Percentiles rank a stretch among this genome's conserved stretches.
Evolutionary conservation across 495 filamentous ascomycete species (phyloP).

Genomic region (Xylaria venustula): DNA sequence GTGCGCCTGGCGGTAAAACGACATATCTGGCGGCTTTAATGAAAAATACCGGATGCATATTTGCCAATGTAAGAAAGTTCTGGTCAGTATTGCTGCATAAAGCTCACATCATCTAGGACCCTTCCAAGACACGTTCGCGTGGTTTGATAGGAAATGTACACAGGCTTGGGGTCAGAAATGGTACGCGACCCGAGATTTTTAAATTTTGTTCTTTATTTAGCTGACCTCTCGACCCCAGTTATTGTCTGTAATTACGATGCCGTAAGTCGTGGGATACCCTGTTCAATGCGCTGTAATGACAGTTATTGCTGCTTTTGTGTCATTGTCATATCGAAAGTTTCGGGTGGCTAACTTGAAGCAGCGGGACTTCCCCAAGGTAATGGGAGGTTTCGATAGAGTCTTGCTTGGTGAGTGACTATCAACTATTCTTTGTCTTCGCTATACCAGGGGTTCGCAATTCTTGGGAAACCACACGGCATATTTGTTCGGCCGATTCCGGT

Average conservation of each 20-base stretch:
- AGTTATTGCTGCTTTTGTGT: neutral
- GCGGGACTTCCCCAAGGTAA: conserved; percentile 85
- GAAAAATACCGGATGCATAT: conserved; percentile 95
- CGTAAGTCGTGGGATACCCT: neutral
- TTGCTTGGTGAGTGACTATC: conserved; percentile 22
- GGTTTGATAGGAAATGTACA: conserved; percentile 98
- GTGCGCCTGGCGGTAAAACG: conserved; percentile 95
- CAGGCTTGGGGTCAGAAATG: conserved; percentile 89
- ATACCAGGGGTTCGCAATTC: no score
- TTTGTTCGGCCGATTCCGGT: no score
- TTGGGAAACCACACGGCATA: no score
- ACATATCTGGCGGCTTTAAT: conserved; percentile 95
- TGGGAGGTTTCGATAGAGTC: conserved; percentile 82
- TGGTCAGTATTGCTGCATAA: neutral
- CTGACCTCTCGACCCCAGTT: conserved; percentile 3
- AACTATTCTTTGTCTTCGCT: neutral
- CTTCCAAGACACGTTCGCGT: conserved; percentile 87
- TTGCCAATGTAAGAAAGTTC: conserved; percentile 64
- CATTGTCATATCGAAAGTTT: neutral
- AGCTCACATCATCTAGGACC: conserved; percentile 49
- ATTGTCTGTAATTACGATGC: conserved; percentile 95
- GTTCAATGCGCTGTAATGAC: no score
- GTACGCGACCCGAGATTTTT: conserved; percentile 22
- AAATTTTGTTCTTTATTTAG: neutral
- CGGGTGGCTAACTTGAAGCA: neutral